A percentile compares a stretch with the other conserved stretches of the same genome.
Conservation (phyloP, 1,284 basidiomycete species). For the Apiotrichum domesticum region DNA sequence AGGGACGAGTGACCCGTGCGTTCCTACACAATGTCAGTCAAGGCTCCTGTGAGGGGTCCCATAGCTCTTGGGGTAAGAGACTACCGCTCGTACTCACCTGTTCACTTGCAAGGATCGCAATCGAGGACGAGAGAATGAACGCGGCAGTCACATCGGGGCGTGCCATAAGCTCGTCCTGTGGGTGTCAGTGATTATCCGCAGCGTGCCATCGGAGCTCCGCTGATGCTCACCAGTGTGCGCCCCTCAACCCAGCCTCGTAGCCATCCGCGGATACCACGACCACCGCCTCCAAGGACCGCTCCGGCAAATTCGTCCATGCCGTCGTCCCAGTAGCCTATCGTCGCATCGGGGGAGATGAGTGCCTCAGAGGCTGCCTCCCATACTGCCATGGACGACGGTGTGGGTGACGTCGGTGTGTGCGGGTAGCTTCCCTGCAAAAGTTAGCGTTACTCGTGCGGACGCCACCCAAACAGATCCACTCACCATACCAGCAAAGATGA, state of each 20-base stretch:
- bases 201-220: background rate
- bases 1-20: conserved; percentile 24
- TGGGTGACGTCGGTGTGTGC: conserved; percentile 42
- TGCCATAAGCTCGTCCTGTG: conserved; percentile 43
- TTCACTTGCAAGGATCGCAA: conserved; percentile 43
- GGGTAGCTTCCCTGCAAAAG: conserved; percentile 42
- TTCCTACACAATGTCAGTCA: conserved; percentile 19
- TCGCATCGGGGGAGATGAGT: conserved; percentile 36
- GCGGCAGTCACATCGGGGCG: conserved; percentile 43
- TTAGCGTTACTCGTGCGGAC: background rate
- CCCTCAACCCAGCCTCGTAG: conserved; percentile 46
- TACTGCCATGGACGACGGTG: conserved; percentile 35
- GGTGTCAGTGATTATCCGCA: conserved; percentile 5
- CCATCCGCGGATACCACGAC: conserved; percentile 32
- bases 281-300: conserved; percentile 22
- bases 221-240: conserved; percentile 31
- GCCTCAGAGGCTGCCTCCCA: conserved; percentile 46
- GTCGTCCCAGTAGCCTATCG: conserved; percentile 38
- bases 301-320: conserved; percentile 40
- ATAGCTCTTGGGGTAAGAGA: background rate
- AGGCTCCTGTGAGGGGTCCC: no score
- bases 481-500: conserved; percentile 44
- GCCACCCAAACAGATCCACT: conserved; percentile 10
- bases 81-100: conserved; percentile 27
- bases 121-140: conserved; percentile 43